Conservation (phyloP, 345 rosid species). For the Eucalyptus urophylla region DNA sequence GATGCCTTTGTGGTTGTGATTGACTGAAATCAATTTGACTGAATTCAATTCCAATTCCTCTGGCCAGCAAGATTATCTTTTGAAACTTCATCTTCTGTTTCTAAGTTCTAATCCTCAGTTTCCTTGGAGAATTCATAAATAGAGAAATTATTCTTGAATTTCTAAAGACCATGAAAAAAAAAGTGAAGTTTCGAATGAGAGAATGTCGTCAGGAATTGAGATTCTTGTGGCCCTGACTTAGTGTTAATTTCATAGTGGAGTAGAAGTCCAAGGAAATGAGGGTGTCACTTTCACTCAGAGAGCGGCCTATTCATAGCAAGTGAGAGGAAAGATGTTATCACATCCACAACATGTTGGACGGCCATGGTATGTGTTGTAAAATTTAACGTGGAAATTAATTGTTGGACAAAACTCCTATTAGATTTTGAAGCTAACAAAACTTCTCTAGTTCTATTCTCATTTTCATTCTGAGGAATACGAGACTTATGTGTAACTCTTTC, state of each 20-base stretch:
- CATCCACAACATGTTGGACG: conserved; percentile 20
- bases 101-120: too few species aligned
- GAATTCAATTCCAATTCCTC: too few species aligned
- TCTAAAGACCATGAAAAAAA: not conserved
- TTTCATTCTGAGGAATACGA: too few species aligned
- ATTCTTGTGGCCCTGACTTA: not conserved
- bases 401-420: too few species aligned
- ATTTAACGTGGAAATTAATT: too few species aligned
- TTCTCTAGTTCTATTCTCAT: too few species aligned
- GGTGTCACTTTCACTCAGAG: conserved; percentile 25
- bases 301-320: conserved; percentile 21
- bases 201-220: not conserved
- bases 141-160: not conserved
- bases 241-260: conserved; percentile 3
- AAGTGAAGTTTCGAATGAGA: not conserved
- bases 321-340: conserved; percentile 20
- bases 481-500: too few species aligned
- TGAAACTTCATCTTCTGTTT: not conserved
- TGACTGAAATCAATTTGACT: not conserved
- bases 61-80: too few species aligned
- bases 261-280: conserved; percentile 27
- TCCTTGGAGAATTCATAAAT: not conserved
- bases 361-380: conserved; percentile 3
- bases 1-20: not conserved
- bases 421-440: too few species aligned